Evolutionary conservation across 805 yeast genomes (phyloP), one percentile per base, ranked within the genome.

Genomic region (Saturnispora besseyi): DNA sequence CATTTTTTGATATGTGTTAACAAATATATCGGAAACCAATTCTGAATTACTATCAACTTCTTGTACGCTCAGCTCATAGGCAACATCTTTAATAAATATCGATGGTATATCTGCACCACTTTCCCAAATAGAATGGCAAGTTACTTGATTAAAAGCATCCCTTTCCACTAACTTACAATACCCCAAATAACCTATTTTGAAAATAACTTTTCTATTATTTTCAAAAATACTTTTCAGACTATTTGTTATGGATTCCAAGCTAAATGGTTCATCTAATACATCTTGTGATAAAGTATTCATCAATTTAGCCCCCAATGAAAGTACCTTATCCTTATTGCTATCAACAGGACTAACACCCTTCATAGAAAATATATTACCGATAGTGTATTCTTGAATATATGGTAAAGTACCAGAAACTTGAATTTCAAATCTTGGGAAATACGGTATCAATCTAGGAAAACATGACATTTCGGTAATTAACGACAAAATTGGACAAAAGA

Each of bases 11-110:
- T 71, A 75, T 1, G 73, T 70, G 10, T 62, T 55, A 12, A 68
- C 71, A 51, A 75, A 65, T 24, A 74, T 66, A 21, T 69, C 63
- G 2, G 77, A 74, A 54, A 73, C 61, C 10, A 57, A 59, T 3
- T 60, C 61, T 4, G 74, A 63, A 53, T 74, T 67, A 5, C 72
- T 67, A 5, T 50, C 68, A 59, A 44, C 65, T 64, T 4, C 48
- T 12, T 38, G 31, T 5, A 8, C 4, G 18, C 45, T 49, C 75
- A 61, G 53, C 73, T 78, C 2, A 62, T 63, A 4, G 78, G 45
- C 80, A 11, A 79, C 68, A 60, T 79, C 84, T 50, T 72, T 66
- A 10, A 77, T 66, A 13, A 77, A 61, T 12, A 73, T 72, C 7
- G 76, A 65, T 8, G 74, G 61, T 13, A 77, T 55, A 57, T 79